A percentile compares a stretch with the other conserved stretches of the same genome.
phyloP scores from a whole-genome alignment of 345 rosid species.

The Salix purpurea region DNA sequence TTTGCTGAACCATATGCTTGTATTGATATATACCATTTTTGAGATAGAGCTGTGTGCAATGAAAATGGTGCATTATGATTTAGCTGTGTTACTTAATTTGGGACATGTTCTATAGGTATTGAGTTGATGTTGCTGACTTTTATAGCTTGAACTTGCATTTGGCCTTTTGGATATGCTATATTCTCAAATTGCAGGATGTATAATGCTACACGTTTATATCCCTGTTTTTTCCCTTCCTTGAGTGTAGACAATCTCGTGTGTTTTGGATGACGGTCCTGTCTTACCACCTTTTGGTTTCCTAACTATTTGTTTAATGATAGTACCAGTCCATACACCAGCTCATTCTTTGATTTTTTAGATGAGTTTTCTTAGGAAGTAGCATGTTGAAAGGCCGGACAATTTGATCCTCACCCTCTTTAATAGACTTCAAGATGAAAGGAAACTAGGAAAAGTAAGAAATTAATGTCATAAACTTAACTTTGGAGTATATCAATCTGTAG shows the following conservation, averaged over 20 bases:
- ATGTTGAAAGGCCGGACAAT: too few relatives aligned
- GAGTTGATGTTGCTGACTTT: neutral
- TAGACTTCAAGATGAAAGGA: too few relatives aligned
- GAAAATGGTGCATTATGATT: neutral
- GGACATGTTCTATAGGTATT: neutral
- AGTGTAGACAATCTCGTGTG: neutral
- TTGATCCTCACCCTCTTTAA: too few relatives aligned
- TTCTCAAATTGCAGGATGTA: neutral
- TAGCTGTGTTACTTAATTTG: neutral
- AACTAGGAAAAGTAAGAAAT: neutral
- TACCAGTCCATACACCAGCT: neutral
- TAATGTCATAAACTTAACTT: neutral
- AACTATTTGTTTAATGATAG: neutral
- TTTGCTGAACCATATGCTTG: neutral
- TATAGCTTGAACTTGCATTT: neutral
- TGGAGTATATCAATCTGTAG: neutral
- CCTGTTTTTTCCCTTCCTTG: neutral
- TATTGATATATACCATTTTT: constrained; percentile 1
- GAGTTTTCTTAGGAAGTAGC: too few relatives aligned
- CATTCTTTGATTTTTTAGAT: too few relatives aligned
- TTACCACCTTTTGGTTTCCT: neutral
- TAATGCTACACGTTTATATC: neutral
- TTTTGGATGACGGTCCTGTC: neutral
- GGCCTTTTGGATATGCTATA: neutral
- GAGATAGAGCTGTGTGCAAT: neutral